Evolutionary conservation across 1,284 basidiomycete species (phyloP), one percentile per base, ranked within the genome.

Genomic region (Melampsora americana): DNA sequence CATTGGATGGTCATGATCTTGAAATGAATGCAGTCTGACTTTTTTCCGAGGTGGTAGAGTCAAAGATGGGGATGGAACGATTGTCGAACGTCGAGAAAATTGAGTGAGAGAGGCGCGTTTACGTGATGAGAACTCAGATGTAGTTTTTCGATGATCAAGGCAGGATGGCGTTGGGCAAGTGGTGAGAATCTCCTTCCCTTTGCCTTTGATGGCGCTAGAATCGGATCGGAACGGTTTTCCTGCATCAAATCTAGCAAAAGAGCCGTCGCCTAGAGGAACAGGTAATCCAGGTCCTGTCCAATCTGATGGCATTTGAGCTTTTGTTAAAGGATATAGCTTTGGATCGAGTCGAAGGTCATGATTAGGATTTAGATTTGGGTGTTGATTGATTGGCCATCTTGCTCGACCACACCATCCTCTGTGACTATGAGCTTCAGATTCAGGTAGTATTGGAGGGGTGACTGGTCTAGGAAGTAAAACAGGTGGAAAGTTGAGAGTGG

Each of bases 401-500:
- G 69, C 66, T 78, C 65, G 46, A 66, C 64, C 42, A 42, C 4
- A 20, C 64, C 64, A 42, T n/a, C 30, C 42, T 39, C 30, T 23
- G 14, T 53, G 50, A 28, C 18, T 14, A 61, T 28, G 60, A 32
- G 60, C 60, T 16, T 61, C 60, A 64, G 14, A 56, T 56, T 48
- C 42, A 14, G 77, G 39, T 76, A 79, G 26, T 73, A 74, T 11
- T 65, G 66, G 9, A 26, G 26, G 16, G 74, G 73, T n/a, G 48
- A 69, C 61, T 77, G 79, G 70, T n/a, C 76, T 72, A 1, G 80
- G 80, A 6, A 82, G 62, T 18, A 77, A 71, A 56, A 82, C 76
- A 20, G 81, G 81, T 9, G 81, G 79, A 70, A 80, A 82, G 69
- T 78, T 73, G 39, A 82, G 79, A 0, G 79, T 81, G 7, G 80